A percentile compares a stretch with the other conserved stretches of the same genome.
Conservation (phyloP, 2,329 filamentous ascomycete genomes). For the Catunica adiposa region DNA sequence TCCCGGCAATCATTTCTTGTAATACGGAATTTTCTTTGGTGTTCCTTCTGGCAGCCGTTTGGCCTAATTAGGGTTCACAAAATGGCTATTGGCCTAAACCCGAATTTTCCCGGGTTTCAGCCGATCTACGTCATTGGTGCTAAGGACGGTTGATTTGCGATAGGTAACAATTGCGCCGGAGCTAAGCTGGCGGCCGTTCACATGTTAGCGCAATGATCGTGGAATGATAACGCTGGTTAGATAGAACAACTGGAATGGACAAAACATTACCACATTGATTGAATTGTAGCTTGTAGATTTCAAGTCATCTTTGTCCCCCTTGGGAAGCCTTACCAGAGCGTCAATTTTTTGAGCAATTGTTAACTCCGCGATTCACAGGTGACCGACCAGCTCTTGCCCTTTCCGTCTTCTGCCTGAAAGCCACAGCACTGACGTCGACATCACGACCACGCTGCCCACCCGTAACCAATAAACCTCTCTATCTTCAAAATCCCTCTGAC, state of each 20-base stretch:
- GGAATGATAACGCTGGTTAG: too few species aligned
- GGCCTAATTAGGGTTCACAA: not conserved
- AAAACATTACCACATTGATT: too few species aligned
- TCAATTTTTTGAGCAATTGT: not conserved
- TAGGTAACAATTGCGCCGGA: too few species aligned
- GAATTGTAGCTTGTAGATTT: too few species aligned
- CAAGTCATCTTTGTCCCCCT: not conserved
- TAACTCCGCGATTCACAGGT: not conserved
- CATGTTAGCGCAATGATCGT: too few species aligned
- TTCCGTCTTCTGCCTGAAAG: not conserved
- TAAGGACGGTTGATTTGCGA: not conserved
- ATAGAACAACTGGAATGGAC: too few species aligned
- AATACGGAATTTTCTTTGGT: not conserved
- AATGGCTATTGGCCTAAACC: not conserved
- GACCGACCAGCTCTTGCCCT: not conserved
- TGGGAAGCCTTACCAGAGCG: not conserved
- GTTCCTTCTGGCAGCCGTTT: not conserved
- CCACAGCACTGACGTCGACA: not conserved
- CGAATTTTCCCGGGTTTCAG: not conserved
- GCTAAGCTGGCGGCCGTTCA: too few species aligned
- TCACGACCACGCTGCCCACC: not conserved
- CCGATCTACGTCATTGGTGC: not conserved
- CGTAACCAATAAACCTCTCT: too few species aligned
- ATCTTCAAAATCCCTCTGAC: not conserved
- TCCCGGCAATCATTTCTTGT: not conserved